These are phyloP conservation scores for Dactylellina sp. DNA, from an alignment of 2,329 filamentous ascomycete species.

Conservation along the genomic window DNA sequence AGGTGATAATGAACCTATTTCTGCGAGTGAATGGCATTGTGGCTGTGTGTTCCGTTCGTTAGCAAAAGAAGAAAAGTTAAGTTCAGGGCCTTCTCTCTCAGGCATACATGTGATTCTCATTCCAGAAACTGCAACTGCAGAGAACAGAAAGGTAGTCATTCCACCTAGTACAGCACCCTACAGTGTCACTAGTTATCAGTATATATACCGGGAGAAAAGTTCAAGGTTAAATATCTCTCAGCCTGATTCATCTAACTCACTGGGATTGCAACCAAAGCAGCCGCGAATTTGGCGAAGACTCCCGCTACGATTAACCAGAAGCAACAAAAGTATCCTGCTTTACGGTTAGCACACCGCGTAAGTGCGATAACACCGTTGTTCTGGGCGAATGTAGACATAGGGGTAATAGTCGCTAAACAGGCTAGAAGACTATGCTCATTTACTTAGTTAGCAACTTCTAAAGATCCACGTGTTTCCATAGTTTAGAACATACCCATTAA, in stretches of 20 bases:
- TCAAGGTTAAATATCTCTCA: constrained; percentile 62
- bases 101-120: constrained; percentile 74
- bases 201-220: not conserved
- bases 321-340: constrained; percentile 75
- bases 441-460: not conserved
- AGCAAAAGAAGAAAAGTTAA: constrained; percentile 62
- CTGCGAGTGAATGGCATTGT: constrained; percentile 40
- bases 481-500: constrained; percentile 67
- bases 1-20: constrained; percentile 75
- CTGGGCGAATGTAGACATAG: constrained; percentile 76
- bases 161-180: constrained; percentile 65
- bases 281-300: constrained; percentile 77
- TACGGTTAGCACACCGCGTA: constrained; percentile 76
- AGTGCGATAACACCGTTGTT: constrained; percentile 76
- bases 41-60: constrained; percentile 67
- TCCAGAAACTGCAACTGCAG: constrained; percentile 74
- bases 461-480: not conserved
- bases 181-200: not conserved
- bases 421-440: constrained; percentile 67
- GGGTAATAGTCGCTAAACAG: constrained; percentile 74
- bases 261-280: constrained; percentile 75
- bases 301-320: constrained; percentile 77
- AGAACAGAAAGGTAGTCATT: constrained; percentile 75
- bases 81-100: too few relatives aligned
- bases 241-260: constrained; percentile 63